phyloP scores from a whole-genome alignment of 2,329 filamentous ascomycete genomes.

The Diaporthe vaccinii region DNA sequence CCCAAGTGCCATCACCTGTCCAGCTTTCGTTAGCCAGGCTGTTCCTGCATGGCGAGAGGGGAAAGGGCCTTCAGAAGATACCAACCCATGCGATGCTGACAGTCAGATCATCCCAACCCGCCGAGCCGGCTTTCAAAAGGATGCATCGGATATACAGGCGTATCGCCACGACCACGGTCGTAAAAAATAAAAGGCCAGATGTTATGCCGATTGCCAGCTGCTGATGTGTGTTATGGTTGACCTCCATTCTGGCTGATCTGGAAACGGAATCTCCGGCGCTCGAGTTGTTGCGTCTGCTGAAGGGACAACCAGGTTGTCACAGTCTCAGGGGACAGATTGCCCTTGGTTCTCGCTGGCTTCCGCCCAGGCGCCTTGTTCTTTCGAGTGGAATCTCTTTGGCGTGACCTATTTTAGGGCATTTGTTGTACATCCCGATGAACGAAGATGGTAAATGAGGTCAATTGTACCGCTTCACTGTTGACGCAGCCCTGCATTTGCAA shows the following conservation, averaged over 20 bases:
- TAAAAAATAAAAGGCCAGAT: conserved; percentile 9
- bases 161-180: conserved; percentile 17
- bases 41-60: neutral
- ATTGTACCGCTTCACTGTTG: no score
- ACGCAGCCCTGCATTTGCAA: neutral
- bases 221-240: conserved; percentile 22
- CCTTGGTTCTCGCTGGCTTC: neutral
- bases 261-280: neutral
- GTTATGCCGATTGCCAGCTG: conserved; percentile 28
- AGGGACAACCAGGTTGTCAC: neutral
- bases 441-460: neutral
- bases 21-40: neutral
- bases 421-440: neutral
- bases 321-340: no score
- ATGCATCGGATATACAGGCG: conserved; percentile 34
- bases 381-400: neutral
- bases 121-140: conserved; percentile 22
- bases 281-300: neutral
- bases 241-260: neutral
- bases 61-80: neutral
- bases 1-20: conserved; percentile 28
- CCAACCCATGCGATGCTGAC: conserved; percentile 33
- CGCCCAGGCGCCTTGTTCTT: neutral
- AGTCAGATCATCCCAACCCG: conserved; percentile 32
- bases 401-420: neutral